Percentiles rank a stretch among this genome's conserved stretches.
phyloP scores from a whole-genome alignment of 345 rosid genomes.

The Geranium rotundifolium region DNA sequence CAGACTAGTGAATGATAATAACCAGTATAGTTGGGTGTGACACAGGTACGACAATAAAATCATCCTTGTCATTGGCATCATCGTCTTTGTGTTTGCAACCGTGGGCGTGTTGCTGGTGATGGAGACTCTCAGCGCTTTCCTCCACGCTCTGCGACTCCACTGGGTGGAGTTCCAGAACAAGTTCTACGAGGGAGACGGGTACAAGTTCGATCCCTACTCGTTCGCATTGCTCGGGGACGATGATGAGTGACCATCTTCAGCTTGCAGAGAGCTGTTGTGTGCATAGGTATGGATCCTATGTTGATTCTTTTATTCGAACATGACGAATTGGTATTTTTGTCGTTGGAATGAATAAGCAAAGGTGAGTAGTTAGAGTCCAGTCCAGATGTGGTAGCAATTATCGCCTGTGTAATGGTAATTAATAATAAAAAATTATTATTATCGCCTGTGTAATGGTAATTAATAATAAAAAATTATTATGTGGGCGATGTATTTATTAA shows the following conservation, averaged over 20 bases:
- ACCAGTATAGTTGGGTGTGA: not conserved
- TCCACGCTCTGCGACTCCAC: conserved; percentile 92
- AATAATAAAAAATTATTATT: too few relatives aligned
- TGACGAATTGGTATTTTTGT: too few relatives aligned
- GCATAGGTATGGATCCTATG: not conserved
- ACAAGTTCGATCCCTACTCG: conserved; percentile 74
- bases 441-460: too few relatives aligned
- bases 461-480: too few relatives aligned
- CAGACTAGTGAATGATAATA: not conserved
- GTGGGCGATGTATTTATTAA: too few relatives aligned
- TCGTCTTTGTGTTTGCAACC: conserved; percentile 69
- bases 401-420: too few relatives aligned
- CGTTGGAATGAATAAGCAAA: too few relatives aligned
- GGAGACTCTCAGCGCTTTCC: conserved; percentile 96
- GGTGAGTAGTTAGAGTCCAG: too few relatives aligned
- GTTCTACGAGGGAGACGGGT: conserved; percentile 95
- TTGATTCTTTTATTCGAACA: not conserved
- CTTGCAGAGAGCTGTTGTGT: conserved; percentile 6
- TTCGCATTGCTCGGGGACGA: conserved; percentile 40
- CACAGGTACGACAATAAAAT: conserved; percentile 70
- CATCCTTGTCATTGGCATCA: conserved; percentile 51
- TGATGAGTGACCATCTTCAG: too few relatives aligned
- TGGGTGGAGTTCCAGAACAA: conserved; percentile 98
- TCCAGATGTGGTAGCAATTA: too few relatives aligned
- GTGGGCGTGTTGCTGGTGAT: conserved; percentile 88